Base-by-base conservation (phyloP, 495 filamentous ascomycete genomes). In the Penicillium longicatenatum region DNA sequence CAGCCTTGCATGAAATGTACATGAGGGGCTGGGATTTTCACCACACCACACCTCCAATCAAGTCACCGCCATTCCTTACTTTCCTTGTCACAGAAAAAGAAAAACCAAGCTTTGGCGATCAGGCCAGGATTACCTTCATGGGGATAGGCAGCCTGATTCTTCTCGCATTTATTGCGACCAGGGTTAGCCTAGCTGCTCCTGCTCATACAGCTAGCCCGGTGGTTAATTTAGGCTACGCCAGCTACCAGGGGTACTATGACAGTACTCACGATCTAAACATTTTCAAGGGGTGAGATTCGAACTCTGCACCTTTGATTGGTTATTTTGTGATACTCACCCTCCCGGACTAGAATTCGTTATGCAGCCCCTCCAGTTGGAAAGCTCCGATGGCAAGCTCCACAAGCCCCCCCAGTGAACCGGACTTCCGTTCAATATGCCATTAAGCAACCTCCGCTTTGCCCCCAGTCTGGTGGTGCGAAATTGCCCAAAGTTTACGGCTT, bases 321-420 rank as follows among this genome's bases (percentile, higher is more conserved):
- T 11, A 45, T 14, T 33, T 17, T 22, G 52, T 45, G 24, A 42
- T 43, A n/a, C 12, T 24, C 53, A 29, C 17, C 22, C 22, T 20
- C 44, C 29, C 22, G 29, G 24, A 45, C 14, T 43, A 72, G 67
- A 1, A 75, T 76, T 39, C 69, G 73, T 22, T 78, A 75, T 61
- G 75, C 73, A 17, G 61, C 68, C 2, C 63, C 73, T 7, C 75
- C 75, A 0, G 42, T 66, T 11, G 79, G 67, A 22, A 75, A 68
- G 8, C 73, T 63, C 45, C 64, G 51, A 47, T 78, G 72, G 73
- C 72, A 74, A 59, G 39, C 62, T 1, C 75, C 75, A 12, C 57
- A 63, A 37, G 24, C 44, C 30, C 62, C 62, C 64, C 72, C 14
- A 33, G 19, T 6, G 3, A 67, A 62, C 41, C 35, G 21, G 12